Evolutionary conservation across 2,329 filamentous ascomycete genomes (phyloP).

Genomic region (Clonostachys chloroleuca): DNA sequence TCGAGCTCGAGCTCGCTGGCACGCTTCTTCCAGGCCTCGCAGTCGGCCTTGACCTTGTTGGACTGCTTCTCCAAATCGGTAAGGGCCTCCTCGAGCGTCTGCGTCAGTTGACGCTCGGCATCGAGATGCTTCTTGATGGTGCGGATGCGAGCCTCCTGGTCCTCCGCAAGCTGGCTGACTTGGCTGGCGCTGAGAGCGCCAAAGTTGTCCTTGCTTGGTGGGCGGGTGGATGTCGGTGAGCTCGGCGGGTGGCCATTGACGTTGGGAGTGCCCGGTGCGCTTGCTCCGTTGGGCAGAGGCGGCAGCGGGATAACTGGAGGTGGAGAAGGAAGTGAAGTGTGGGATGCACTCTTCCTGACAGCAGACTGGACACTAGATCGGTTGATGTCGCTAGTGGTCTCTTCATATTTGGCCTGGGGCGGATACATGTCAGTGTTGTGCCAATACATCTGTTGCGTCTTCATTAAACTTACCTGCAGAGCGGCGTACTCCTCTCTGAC

Average conservation of each 20-base stretch:
- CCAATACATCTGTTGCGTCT: not conserved
- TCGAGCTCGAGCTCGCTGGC: slow-evolving; percentile 70
- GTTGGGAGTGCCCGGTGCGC: slow-evolving; percentile 22
- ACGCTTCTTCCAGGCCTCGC: slow-evolving; percentile 87
- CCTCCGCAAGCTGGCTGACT: slow-evolving; percentile 79
- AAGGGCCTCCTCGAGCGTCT: slow-evolving; percentile 90
- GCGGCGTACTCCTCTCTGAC: slow-evolving; percentile 66
- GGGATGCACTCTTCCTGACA: slow-evolving; percentile 79
- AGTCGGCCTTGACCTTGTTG: slow-evolving; percentile 86
- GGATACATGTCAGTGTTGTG: slow-evolving; percentile 12
- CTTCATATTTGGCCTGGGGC: slow-evolving; percentile 56
- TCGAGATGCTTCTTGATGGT: slow-evolving; percentile 96
- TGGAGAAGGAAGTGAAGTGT: slow-evolving; percentile 82
- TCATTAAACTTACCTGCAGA: slow-evolving; percentile 65
- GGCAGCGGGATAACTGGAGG: slow-evolving; percentile 95
- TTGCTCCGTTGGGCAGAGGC: slow-evolving; percentile 66
- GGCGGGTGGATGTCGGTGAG: slow-evolving; percentile 58
- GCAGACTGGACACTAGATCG: slow-evolving; percentile 63
- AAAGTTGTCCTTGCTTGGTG: slow-evolving; percentile 72
- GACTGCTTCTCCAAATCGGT: slow-evolving; percentile 89
- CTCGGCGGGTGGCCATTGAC: slow-evolving; percentile 31
- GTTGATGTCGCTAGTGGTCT: slow-evolving; percentile 41
- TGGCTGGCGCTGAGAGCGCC: slow-evolving; percentile 66
- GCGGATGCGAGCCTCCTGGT: slow-evolving; percentile 90
- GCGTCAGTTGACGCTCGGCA: slow-evolving; percentile 93